phyloP scores from a whole-genome alignment of 805 yeast species.

The Zygosaccharomyces siamensis region DNA sequence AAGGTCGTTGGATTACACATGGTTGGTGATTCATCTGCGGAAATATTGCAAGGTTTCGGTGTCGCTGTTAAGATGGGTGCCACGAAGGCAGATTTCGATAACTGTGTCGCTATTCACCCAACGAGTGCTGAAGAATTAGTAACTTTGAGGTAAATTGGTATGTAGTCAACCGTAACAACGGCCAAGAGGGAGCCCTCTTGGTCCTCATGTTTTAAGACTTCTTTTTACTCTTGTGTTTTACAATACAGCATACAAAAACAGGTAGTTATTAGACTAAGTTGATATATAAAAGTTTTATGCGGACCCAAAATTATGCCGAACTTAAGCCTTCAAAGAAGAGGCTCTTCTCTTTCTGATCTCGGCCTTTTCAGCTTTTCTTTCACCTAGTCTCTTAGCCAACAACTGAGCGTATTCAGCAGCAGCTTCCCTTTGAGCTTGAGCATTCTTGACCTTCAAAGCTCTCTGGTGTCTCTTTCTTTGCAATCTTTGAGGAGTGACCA shows the following conservation, averaged over 20 bases:
- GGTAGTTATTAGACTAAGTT: constrained; percentile 17
- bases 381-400: constrained; percentile 96
- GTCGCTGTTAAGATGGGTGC: constrained; percentile 99
- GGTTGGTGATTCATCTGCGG: constrained; percentile 87
- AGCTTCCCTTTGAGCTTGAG: constrained; percentile 99
- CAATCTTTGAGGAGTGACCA: constrained; percentile 97
- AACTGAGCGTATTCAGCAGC: constrained; percentile 99
- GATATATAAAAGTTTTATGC: constrained; percentile 15
- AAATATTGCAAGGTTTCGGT: constrained; percentile 96
- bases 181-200: not conserved
- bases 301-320: constrained; percentile 14
- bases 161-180: not conserved
- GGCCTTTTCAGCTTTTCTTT: constrained; percentile 97
- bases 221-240: constrained; percentile 17
- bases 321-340: constrained; percentile 90
- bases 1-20: constrained; percentile 94
- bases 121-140: constrained; percentile 97
- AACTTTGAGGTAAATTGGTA: constrained; percentile 42
- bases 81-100: constrained; percentile 91
- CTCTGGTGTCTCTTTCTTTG: constrained; percentile 98
- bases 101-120: constrained; percentile 97
- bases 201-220: not conserved
- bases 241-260: constrained; percentile 18
- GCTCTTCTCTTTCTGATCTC: constrained; percentile 99
- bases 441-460: constrained; percentile 90